A percentile compares a stretch with the other conserved stretches of the same genome.
phyloP scores from a whole-genome alignment of 805 yeast species.

The Candida endomychidarum region DNA sequence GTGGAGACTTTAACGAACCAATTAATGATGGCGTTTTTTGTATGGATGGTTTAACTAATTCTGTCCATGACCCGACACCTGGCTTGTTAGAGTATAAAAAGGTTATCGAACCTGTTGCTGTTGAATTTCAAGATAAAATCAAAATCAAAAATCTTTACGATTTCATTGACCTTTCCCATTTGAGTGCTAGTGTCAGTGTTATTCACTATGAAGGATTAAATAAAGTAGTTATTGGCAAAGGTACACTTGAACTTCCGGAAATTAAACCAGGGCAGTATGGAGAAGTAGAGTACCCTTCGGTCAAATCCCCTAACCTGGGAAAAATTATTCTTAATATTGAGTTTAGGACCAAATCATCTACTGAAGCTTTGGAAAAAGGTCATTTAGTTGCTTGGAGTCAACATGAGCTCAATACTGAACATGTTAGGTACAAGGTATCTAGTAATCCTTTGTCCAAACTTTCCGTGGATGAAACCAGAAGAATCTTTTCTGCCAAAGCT shows the following conservation, averaged over 20 bases:
- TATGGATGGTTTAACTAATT: slow-evolving; percentile 33
- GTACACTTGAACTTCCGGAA: slow-evolving; percentile 2
- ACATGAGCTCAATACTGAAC: slow-evolving; percentile 3
- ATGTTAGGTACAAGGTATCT: neutral
- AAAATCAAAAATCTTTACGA: slow-evolving; percentile 20
- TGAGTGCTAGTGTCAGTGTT: slow-evolving; percentile 5
- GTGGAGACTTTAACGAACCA: slow-evolving; percentile 39
- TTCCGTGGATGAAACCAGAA: slow-evolving; percentile 2
- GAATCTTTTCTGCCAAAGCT: slow-evolving; percentile 17
- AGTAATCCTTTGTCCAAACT: neutral
- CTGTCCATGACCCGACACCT: slow-evolving; percentile 35
- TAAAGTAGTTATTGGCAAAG: slow-evolving; percentile 9
- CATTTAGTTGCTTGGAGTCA: slow-evolving; percentile 28
- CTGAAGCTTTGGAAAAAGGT: slow-evolving; percentile 14
- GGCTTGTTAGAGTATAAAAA: slow-evolving; percentile 31
- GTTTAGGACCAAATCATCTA: slow-evolving; percentile 10
- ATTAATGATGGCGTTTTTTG: slow-evolving; percentile 37
- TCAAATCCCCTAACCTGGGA: neutral
- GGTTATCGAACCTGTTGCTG: slow-evolving; percentile 30
- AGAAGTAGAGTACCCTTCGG: neutral
- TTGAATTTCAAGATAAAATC: slow-evolving; percentile 12
- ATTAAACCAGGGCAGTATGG: slow-evolving; percentile 1
- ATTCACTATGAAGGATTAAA: slow-evolving; percentile 10
- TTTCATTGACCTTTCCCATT: slow-evolving; percentile 18
- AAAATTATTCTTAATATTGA: slow-evolving; percentile 11